Evolutionary conservation across 805 yeast genomes (phyloP), one percentile per base, ranked within the genome.

Genomic region (Metschnikowia gruessii): DNA sequence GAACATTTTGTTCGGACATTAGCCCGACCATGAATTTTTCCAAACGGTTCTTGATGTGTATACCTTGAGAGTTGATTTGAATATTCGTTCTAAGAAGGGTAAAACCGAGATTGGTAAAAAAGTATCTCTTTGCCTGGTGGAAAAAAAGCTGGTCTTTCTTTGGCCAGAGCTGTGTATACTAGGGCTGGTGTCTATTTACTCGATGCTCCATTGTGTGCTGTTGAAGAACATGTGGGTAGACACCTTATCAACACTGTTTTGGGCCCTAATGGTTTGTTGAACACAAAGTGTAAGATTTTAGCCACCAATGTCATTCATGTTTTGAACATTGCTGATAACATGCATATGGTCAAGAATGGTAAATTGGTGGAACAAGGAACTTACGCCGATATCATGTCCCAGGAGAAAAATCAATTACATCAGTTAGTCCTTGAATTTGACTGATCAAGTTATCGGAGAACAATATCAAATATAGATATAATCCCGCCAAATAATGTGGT

Each of bases 311-410:
- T 30, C 32, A 46, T 53, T 2, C 41, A 38, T 2, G 51, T 50
- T 10, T 47, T 54, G 17, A 43, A 38, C 18, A 35, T 38, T 15
- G 49, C 58, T 3, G 50, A 50, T 39, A 37, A 76, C 36, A 77
- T 92, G 47, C 74, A 85, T 22, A 73, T 91, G 78, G 68, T 92
- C 32, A 76, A 78, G 42, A 82, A 79, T 52, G 94, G 94, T 50
- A 75, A 77, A 54, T 72, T 87, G 39, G 69, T 76, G 34, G 91
- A 87, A 64, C 83, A 78, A 55, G 88, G 88, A 28, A 64, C 81
- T 4, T 83, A 79, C 55, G 72, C 70, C 32, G 80, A 75, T 12
- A 77, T 85, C 19, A 68, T 70, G 63, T 59, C 66, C 5, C 68
- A 64, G 46, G 69, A 70, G 19, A 66, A 69, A 22, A 74, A 85